Base-by-base conservation (phyloP, 441 rosid genomes). In the Mallotus japonicus region DNA sequence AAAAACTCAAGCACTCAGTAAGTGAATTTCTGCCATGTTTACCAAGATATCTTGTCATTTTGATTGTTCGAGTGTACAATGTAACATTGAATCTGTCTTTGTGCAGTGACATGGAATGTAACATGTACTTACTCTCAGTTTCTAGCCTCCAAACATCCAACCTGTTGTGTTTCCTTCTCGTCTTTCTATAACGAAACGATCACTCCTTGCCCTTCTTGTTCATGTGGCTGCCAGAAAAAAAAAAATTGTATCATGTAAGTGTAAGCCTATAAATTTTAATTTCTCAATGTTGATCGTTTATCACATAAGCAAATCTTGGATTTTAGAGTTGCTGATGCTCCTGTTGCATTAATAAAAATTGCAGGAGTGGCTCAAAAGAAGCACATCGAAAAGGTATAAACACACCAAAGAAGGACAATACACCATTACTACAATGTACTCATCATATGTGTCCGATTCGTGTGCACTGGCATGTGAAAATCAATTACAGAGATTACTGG, bases 381-480 rank as follows among this genome's bases (percentile, higher is more conserved):
- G 80, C 88, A 1, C 87, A 79, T 55, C 79, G 49, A 55, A 75
- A 50, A 58, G 94, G 90, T 64, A 61, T 87, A 79, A 85, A 89
- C 85, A 87, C 88, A 14, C 80, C 88, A 5, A 88, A 76, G 82
- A 91, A 89, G 78, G 90, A 91, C 71, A 82, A 84, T 69, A 40
- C 82, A 32, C 92, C 96, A 49, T 78, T 91, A 79, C 85, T 93
- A 9, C 98, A 92, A 82, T 94, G 99, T 78, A 92, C 99, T 11
- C 89, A 87, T 67, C 99, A 94, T 64, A 92, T 90, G 97, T 94
- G 97, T 80, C 97, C 97, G 2, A 71, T 92, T 54, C 84, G 97
- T 69, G 91, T 94, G 71, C 99, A 94, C 74, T 94, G 99, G 99
- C 99, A 94, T 78, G 94, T 94, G 66, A 94, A 94, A 79, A 59